Evolutionary conservation across 805 yeast genomes (phyloP).

Genomic region (Ogataea zsoltii): DNA sequence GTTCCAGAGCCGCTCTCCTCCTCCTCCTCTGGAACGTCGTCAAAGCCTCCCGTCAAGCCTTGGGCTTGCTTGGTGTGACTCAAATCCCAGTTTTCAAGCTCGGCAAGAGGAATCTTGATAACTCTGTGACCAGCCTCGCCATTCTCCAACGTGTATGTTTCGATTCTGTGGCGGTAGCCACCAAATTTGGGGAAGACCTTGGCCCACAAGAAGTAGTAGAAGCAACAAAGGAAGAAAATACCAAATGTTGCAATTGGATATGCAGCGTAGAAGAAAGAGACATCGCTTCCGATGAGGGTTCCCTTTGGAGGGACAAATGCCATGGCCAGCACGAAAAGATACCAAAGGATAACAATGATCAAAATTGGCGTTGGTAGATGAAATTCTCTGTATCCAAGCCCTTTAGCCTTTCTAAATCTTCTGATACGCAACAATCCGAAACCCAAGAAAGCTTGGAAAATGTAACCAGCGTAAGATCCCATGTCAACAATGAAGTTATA

Average conservation of each 20-base stretch:
- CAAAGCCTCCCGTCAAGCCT: conserved; percentile 3
- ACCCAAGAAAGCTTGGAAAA: conserved; percentile 67
- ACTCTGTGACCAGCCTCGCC: conserved; percentile 44
- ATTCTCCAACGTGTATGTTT: conserved; percentile 33
- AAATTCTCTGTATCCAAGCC: conserved; percentile 37
- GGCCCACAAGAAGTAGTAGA: conserved; percentile 40
- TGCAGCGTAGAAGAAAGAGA: conserved; percentile 43
- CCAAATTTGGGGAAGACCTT: conserved; percentile 36
- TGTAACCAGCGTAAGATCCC: conserved; percentile 79
- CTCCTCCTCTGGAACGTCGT: neutral
- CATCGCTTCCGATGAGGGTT: conserved; percentile 42
- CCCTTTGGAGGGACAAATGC: conserved; percentile 46
- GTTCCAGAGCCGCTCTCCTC: no score
- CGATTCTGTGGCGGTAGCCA: conserved; percentile 35
- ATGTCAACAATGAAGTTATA: conserved; percentile 78
- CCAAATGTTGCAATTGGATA: conserved; percentile 43
- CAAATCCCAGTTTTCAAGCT: conserved; percentile 37
- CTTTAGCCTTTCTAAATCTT: conserved; percentile 34
- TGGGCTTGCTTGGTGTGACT: conserved; percentile 9
- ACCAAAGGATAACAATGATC: conserved; percentile 35
- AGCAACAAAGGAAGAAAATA: conserved; percentile 33
- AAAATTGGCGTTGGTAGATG: conserved; percentile 38
- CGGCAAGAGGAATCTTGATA: conserved; percentile 34
- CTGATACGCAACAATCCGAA: conserved; percentile 55
- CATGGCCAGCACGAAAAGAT: conserved; percentile 41